Evolutionary conservation across 352 stramenopile species (phyloP).

Genomic region (Globisporangium carolinianum): DNA sequence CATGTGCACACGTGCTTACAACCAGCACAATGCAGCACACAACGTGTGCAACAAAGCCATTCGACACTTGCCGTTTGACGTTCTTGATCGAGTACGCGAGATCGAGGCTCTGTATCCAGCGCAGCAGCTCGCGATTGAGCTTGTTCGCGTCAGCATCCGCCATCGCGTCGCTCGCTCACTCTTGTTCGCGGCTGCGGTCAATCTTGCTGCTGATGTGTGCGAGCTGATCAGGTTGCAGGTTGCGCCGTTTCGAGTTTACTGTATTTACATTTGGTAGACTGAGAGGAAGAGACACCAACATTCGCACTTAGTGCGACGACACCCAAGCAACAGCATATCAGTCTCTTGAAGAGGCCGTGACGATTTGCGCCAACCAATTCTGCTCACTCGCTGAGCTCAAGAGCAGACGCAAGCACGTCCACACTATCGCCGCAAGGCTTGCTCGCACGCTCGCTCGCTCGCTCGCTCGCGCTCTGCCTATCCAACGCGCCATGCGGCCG

Average conservation of each 20-base stretch:
- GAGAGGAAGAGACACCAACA: not conserved
- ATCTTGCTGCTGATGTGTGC: no score
- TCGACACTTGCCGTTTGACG: constrained; percentile 66
- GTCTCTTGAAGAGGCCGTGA: constrained; percentile 7
- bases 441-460: not conserved
- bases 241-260: not conserved
- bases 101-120: constrained; percentile 92
- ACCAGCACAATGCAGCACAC: not conserved
- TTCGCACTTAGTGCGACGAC: not conserved
- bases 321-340: constrained; percentile 9
- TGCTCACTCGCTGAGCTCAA: not conserved
- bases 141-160: constrained; percentile 41
- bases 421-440: not conserved
- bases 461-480: constrained; percentile 1
- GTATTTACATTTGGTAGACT: no score
- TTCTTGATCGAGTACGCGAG: constrained; percentile 93
- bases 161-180: not conserved
- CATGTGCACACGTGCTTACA: not conserved
- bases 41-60: not conserved
- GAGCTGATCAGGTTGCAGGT: not conserved
- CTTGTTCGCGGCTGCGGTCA: no score
- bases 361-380: constrained; percentile 22
- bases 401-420: not conserved
- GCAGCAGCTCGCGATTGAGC: constrained; percentile 85
- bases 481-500: constrained; percentile 11